Evolutionary conservation across 1,284 basidiomycete species (phyloP).

Genomic region (Pulveroboletus sp.): DNA sequence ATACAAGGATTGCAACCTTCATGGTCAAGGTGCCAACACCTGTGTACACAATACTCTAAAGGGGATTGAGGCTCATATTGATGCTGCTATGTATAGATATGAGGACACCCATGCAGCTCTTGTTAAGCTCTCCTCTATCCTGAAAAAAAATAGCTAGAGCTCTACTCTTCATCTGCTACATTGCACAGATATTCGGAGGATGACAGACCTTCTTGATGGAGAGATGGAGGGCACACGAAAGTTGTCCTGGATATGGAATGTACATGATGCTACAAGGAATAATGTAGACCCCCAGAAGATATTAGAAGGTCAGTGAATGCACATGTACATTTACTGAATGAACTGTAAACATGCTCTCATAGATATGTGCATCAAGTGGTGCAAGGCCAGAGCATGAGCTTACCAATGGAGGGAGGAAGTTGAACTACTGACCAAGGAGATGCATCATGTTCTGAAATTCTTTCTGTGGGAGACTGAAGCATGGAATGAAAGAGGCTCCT

Average conservation of each 20-base stretch:
- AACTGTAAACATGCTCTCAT: not conserved
- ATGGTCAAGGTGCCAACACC: not conserved
- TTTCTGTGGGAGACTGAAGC: not conserved
- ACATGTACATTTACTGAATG: too few species aligned
- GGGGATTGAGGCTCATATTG: not conserved
- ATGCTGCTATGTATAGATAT: not conserved
- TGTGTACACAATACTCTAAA: not conserved
- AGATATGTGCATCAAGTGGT: not conserved
- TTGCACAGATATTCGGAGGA: not conserved
- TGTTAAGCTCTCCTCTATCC: not conserved
- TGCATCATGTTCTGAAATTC: not conserved
- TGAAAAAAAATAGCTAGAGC: not conserved
- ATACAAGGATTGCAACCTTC: not conserved
- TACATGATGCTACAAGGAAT: not conserved
- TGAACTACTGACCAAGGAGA: not conserved
- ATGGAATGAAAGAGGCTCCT: not conserved
- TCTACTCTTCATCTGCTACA: not conserved
- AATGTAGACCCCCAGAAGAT: not conserved
- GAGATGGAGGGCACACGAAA: not conserved
- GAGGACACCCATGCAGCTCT: not conserved
- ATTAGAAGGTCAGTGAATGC: too few species aligned
- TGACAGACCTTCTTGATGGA: not conserved
- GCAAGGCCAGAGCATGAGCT: not conserved
- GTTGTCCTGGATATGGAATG: not conserved
- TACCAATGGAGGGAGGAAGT: not conserved